Conservation (phyloP, 176 grass and related monocot genomes). For the Raddia distichophylla region DNA sequence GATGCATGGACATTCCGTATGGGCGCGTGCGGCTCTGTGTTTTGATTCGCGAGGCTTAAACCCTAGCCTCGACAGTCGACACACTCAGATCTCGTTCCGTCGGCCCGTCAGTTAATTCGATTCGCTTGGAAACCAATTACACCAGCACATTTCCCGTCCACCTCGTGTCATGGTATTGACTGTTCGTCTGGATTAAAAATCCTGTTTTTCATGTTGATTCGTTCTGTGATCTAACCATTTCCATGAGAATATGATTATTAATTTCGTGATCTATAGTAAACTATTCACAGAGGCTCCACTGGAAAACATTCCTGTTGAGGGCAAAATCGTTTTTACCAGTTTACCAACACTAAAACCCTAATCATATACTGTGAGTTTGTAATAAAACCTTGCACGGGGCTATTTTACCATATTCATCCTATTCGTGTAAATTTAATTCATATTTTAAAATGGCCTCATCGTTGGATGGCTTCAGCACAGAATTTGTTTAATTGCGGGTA, state of each 20-base stretch:
- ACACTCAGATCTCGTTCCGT: conserved; percentile 33
- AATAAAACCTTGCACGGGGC: neutral
- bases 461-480: neutral
- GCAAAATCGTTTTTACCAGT: neutral
- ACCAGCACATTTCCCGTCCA: neutral
- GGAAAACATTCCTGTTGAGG: neutral
- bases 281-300: neutral
- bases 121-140: neutral
- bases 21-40: conserved; percentile 21
- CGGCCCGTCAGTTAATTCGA: neutral
- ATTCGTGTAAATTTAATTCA: neutral
- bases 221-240: neutral
- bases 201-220: neutral
- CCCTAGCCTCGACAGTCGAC: neutral
- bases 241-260: neutral
- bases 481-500: neutral
- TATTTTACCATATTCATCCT: neutral
- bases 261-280: neutral
- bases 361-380: neutral
- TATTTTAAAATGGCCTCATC: neutral
- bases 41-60: conserved; percentile 33
- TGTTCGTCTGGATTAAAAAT: neutral
- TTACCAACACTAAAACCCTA: neutral
- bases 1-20: neutral
- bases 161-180: neutral